phyloP scores from a whole-genome alignment of 345 rosid genomes.

The Dimocarpus longan region DNA sequence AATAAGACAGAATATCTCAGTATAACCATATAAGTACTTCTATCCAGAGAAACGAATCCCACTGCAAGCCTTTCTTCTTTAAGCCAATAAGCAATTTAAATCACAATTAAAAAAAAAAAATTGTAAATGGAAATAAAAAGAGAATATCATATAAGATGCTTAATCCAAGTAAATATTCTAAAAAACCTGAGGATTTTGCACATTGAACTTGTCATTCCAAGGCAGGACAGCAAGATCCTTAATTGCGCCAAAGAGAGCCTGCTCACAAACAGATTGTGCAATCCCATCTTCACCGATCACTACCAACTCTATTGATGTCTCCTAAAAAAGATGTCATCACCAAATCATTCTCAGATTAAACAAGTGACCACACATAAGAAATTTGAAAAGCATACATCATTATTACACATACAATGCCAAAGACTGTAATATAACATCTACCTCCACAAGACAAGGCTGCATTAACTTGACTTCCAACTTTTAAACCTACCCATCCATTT shows the following conservation, averaged over 20 bases:
- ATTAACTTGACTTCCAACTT: background rate
- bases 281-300: slow-evolving; percentile 75
- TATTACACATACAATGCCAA: background rate
- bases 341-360: slow-evolving; percentile 12
- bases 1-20: slow-evolving; percentile 10
- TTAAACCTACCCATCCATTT: background rate
- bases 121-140: background rate
- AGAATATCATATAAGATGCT: background rate
- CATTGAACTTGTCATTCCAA: slow-evolving; percentile 53
- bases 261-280: slow-evolving; percentile 78
- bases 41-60: background rate
- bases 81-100: background rate
- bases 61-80: slow-evolving; percentile 12
- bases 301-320: slow-evolving; percentile 90
- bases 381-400: background rate
- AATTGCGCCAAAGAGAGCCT: slow-evolving; percentile 81
- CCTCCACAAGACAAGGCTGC: background rate
- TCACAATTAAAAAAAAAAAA: background rate
- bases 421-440: background rate
- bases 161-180: slow-evolving; percentile 8
- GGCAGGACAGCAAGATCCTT: slow-evolving; percentile 84
- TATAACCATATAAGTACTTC: slow-evolving; percentile 1
- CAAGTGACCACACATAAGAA: background rate
- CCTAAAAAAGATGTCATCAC: slow-evolving; percentile 51
- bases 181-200: slow-evolving; percentile 54